A percentile compares a stretch with the other conserved stretches of the same genome.
These are phyloP conservation scores for Neurospora sp. DNA, from an alignment of 495 filamentous ascomycete genomes.

Conservation along the genomic window DNA sequence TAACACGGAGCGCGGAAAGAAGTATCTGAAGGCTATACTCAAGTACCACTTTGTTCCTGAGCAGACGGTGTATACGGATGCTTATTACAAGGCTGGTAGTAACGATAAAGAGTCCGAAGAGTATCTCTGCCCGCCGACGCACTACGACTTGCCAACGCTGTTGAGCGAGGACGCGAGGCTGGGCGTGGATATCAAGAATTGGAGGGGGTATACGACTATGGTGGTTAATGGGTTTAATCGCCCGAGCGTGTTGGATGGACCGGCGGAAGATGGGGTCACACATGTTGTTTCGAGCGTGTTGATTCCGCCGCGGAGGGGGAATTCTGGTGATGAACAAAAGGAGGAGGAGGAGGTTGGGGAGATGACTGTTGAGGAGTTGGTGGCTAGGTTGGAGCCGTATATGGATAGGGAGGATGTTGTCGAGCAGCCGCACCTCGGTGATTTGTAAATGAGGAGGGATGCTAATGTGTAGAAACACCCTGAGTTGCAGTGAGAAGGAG, in stretches of 20 bases:
- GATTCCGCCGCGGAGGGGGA: constrained; percentile 53
- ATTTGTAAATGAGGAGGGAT: constrained; percentile 5
- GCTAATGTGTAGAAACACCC: not conserved
- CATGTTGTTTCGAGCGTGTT: constrained; percentile 62
- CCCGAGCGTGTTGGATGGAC: constrained; percentile 53
- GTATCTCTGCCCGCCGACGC: constrained; percentile 6
- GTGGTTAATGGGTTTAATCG: constrained; percentile 56
- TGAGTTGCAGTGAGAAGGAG: not conserved
- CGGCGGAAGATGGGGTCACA: constrained; percentile 64
- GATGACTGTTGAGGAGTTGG: constrained; percentile 18
- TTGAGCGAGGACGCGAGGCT: constrained; percentile 45
- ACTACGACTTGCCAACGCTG: constrained; percentile 59
- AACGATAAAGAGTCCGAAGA: constrained; percentile 1
- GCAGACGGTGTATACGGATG: constrained; percentile 75
- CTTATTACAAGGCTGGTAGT: constrained; percentile 42
- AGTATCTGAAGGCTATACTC: constrained; percentile 63
- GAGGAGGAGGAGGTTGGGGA: constrained; percentile 11
- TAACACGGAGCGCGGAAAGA: constrained; percentile 48
- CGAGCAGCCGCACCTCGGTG: not conserved
- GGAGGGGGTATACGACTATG: constrained; percentile 50
- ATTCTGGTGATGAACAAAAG: constrained; percentile 8
- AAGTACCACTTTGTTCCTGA: constrained; percentile 68
- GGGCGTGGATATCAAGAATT: constrained; percentile 55
- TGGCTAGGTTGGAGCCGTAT: constrained; percentile 17
- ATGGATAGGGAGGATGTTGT: constrained; percentile 5